Evolutionary conservation across 768 basidiomycete species (phyloP).

Genomic region (Xerocomellus amylosporus): DNA sequence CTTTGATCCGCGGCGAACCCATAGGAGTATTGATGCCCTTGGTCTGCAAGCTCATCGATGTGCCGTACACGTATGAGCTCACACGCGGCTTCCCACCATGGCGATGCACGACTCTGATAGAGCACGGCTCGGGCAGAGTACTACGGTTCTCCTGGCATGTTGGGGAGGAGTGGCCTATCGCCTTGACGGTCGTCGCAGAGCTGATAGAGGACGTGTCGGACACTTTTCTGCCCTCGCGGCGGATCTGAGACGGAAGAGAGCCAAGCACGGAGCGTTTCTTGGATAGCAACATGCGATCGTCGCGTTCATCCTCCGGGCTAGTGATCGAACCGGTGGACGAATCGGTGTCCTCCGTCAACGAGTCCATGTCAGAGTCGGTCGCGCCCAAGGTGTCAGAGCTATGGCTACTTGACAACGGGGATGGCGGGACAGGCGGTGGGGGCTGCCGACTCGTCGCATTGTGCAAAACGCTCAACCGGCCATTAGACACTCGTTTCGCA

Average conservation of each 20-base stretch:
- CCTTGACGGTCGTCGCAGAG: conserved; percentile 37
- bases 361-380: conserved; percentile 57
- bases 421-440: conserved; percentile 20
- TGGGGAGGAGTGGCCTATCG: conserved; percentile 25
- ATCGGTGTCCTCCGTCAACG: conserved; percentile 60
- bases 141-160: conserved; percentile 15
- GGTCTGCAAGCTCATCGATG: conserved; percentile 16
- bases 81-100: conserved; percentile 25
- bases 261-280: conserved; percentile 46
- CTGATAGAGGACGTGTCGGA: conserved; percentile 34
- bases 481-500: conserved; percentile 53
- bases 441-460: conserved; percentile 17
- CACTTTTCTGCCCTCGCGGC: conserved; percentile 40
- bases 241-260: conserved; percentile 44
- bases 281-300: conserved; percentile 15
- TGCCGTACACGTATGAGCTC: conserved; percentile 29
- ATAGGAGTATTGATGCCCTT: conserved; percentile 10
- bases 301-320: conserved; percentile 48
- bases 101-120: conserved; percentile 29
- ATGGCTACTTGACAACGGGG: conserved; percentile 37
- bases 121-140: conserved; percentile 14
- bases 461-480: conserved; percentile 35
- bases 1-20: conserved; percentile 26
- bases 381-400: conserved; percentile 46
- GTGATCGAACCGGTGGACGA: conserved; percentile 52